A percentile compares a stretch with the other conserved stretches of the same genome.
Conservation (phyloP, 495 filamentous ascomycete genomes). For the Cenococcum geophilum region DNA sequence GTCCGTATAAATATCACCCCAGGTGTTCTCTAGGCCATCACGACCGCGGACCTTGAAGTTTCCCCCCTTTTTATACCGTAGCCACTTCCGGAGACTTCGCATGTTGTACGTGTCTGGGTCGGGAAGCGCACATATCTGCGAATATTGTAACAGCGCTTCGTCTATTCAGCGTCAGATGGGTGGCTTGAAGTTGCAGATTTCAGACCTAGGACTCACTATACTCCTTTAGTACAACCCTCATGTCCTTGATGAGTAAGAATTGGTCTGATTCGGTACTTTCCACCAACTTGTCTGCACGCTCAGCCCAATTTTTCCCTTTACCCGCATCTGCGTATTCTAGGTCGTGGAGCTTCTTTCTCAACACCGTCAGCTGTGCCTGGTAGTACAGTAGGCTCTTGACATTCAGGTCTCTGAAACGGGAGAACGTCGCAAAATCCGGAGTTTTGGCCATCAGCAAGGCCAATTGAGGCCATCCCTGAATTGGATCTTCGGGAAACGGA, state of each 20-base stretch:
- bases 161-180: neutral
- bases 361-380: constrained; percentile 15
- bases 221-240: constrained; percentile 6
- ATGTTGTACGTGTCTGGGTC: too few species aligned
- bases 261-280: neutral
- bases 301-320: neutral
- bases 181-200: neutral
- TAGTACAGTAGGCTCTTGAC: constrained; percentile 37
- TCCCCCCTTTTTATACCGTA: too few species aligned
- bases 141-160: neutral
- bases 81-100: too few species aligned
- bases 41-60: too few species aligned
- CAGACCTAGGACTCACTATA: constrained; percentile 7
- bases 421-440: constrained; percentile 31
- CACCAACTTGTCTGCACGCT: constrained; percentile 1
- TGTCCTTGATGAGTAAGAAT: neutral
- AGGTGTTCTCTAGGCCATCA: too few species aligned
- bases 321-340: neutral
- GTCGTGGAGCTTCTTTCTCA: neutral
- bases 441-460: constrained; percentile 25
- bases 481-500: too few species aligned
- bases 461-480: constrained; percentile 31
- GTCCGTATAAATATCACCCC: too few species aligned
- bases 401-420: constrained; percentile 31
- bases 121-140: too few species aligned